Conservation (phyloP, 2,329 filamentous ascomycete genomes). For the Decorospora gaudefroyi region DNA sequence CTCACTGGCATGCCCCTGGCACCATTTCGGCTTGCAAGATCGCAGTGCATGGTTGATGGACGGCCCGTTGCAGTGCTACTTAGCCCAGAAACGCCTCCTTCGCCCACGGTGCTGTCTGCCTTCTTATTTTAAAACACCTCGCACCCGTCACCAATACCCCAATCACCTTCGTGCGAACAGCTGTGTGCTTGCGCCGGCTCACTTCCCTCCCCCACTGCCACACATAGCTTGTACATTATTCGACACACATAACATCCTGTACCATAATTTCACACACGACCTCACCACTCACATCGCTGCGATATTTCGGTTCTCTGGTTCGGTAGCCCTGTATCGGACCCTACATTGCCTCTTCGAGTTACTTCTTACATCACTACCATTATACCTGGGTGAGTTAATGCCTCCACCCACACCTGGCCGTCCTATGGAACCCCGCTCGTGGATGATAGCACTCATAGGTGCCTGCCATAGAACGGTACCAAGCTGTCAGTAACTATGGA, state of each 20-base stretch:
- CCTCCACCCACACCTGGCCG: not conserved
- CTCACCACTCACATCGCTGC: conserved; percentile 15
- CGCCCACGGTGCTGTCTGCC: conserved; percentile 26
- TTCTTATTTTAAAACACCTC: conserved; percentile 41
- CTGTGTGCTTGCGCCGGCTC: conserved; percentile 41
- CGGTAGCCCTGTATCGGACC: conserved; percentile 12
- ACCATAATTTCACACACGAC: conserved; percentile 10
- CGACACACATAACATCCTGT: conserved; percentile 14
- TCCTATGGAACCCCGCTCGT: conserved; percentile 8
- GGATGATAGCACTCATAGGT: conserved; percentile 8
- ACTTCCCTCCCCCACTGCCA: conserved; percentile 21
- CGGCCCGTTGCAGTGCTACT: conserved; percentile 49
- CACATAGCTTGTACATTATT: conserved; percentile 29
- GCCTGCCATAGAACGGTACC: conserved; percentile 12
- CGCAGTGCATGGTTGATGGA: conserved; percentile 42
- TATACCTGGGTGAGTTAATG: conserved; percentile 15
- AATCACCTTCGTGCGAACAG: conserved; percentile 32
- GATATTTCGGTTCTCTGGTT: conserved; percentile 12
- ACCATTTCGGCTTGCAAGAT: conserved; percentile 36
- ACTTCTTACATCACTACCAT: conserved; percentile 16
- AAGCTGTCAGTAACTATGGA: conserved; percentile 21
- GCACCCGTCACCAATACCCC: conserved; percentile 34
- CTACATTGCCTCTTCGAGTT: conserved; percentile 8
- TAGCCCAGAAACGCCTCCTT: conserved; percentile 43
- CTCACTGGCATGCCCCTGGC: conserved; percentile 37